These are phyloP conservation scores for Prunus campanulata DNA, from an alignment of 306 rosid species.

Conservation along the genomic window DNA sequence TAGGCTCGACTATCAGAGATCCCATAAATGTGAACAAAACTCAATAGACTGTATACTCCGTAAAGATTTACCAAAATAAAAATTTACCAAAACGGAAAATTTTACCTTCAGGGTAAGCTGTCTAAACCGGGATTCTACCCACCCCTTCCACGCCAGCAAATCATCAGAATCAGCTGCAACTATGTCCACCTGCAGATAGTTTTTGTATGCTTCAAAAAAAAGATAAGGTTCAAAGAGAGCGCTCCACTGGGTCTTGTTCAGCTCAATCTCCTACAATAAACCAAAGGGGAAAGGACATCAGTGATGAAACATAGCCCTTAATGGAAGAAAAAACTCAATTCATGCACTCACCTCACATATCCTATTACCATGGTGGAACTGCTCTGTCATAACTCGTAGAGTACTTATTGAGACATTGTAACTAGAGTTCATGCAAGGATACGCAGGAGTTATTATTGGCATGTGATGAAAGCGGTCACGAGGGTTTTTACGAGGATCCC, in stretches of 20 bases:
- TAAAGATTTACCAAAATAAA: conserved; percentile 1
- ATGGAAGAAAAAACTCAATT: not conserved
- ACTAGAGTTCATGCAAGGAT: conserved; percentile 99
- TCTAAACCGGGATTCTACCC: conserved; percentile 96
- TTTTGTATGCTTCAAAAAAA: conserved; percentile 90
- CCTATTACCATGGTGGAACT: conserved; percentile 69
- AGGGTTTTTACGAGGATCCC: conserved; percentile 95
- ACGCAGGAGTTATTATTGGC: conserved; percentile 99
- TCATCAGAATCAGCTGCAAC: conserved; percentile 75
- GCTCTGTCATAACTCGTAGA: conserved; percentile 95
- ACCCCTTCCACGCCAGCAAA: conserved; percentile 87
- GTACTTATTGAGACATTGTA: conserved; percentile 95
- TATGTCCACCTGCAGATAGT: conserved; percentile 92
- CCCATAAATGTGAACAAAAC: conserved; percentile 11
- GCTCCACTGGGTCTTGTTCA: conserved; percentile 80
- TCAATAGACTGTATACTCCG: not conserved
- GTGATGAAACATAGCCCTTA: not conserved
- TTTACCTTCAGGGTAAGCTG: conserved; percentile 83
- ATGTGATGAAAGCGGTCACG: conserved; percentile 82
- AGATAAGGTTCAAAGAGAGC: conserved; percentile 77
- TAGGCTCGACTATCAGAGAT: conserved; percentile 15
- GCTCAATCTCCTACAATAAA: conserved; percentile 77
- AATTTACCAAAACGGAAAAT: conserved; percentile 6
- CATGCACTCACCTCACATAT: conserved; percentile 70
- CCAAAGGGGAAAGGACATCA: conserved; percentile 16